These are phyloP conservation scores for Globisporangium cystogenes DNA, from an alignment of 352 stramenopile genomes.

Conservation along the genomic window DNA sequence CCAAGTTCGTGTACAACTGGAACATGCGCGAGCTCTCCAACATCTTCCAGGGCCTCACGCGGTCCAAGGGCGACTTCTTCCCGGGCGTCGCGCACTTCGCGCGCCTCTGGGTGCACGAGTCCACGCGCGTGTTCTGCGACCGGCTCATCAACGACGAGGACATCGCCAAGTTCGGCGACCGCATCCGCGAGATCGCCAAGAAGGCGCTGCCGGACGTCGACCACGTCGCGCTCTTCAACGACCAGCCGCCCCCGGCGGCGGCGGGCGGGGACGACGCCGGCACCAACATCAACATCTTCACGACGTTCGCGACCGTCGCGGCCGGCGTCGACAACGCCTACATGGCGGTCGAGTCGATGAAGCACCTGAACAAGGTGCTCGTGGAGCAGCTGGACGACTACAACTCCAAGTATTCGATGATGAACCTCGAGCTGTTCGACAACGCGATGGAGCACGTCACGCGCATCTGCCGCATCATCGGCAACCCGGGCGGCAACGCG, in stretches of 20 bases:
- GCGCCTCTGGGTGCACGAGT: slow-evolving; percentile 95
- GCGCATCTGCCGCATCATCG: slow-evolving; percentile 95
- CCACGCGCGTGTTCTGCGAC: slow-evolving; percentile 96
- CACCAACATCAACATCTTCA: slow-evolving; percentile 91
- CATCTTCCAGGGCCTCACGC: slow-evolving; percentile 94
- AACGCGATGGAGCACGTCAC: slow-evolving; percentile 97
- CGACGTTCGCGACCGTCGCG: slow-evolving; percentile 87
- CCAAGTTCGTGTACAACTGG: slow-evolving; percentile 99
- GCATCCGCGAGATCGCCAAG: slow-evolving; percentile 91
- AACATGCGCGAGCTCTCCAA: slow-evolving; percentile 97
- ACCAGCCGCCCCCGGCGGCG: slow-evolving; percentile 25
- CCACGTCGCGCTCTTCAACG: slow-evolving; percentile 78
- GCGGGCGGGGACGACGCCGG: slow-evolving; percentile 21
- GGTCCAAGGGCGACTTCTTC: slow-evolving; percentile 92
- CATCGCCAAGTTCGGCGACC: slow-evolving; percentile 88
- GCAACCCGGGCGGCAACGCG: slow-evolving; percentile 94
- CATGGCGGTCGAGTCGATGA: slow-evolving; percentile 69
- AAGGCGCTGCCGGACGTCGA: slow-evolving; percentile 89
- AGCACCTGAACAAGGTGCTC: slow-evolving; percentile 86
- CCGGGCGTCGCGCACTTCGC: slow-evolving; percentile 78
- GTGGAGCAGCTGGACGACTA: slow-evolving; percentile 95
- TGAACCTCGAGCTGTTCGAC: slow-evolving; percentile 98
- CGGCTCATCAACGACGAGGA: slow-evolving; percentile 95
- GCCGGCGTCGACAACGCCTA: slow-evolving; percentile 70
- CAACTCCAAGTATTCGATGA: slow-evolving; percentile 97